phyloP scores from a whole-genome alignment of 169 alveolate genomes.

The Babesia divergens region DNA sequence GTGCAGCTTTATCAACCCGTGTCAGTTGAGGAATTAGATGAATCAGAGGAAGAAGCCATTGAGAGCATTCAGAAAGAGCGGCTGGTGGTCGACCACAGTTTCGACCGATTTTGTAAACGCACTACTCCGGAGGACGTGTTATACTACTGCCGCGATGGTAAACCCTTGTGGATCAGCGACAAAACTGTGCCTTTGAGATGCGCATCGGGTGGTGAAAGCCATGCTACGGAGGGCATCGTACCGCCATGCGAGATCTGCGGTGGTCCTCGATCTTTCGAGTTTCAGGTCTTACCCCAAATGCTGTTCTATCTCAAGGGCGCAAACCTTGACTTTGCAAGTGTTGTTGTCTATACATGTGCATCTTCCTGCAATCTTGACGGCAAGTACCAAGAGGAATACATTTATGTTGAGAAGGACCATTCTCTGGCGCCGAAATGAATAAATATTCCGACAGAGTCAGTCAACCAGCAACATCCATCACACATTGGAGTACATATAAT shows the following conservation, averaged over 20 bases:
- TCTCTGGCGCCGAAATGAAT: slow-evolving; percentile 41
- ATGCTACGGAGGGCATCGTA: background rate
- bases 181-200: background rate
- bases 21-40: slow-evolving; percentile 41
- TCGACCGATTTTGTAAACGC: slow-evolving; percentile 47
- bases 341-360: slow-evolving; percentile 65
- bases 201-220: background rate
- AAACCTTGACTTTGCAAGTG: slow-evolving; percentile 49
- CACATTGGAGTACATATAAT: too few species aligned
- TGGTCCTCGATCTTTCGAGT: slow-evolving; percentile 57
- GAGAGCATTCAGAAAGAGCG: slow-evolving; percentile 54
- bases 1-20: background rate
- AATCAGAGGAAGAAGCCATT: slow-evolving; percentile 60
- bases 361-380: slow-evolving; percentile 52
- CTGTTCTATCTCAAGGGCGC: slow-evolving; percentile 22
- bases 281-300: slow-evolving; percentile 65
- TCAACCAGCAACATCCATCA: too few species aligned
- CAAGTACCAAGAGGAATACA: slow-evolving; percentile 44
- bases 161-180: slow-evolving; percentile 64
- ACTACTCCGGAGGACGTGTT: slow-evolving; percentile 57
- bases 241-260: slow-evolving; percentile 56
- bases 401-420: slow-evolving; percentile 43
- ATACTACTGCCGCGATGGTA: slow-evolving; percentile 61
- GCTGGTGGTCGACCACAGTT: slow-evolving; percentile 28
- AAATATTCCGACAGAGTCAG: too few species aligned